Conservation (phyloP, 352 stramenopile genomes). For the Phytophthora sp. region DNA sequence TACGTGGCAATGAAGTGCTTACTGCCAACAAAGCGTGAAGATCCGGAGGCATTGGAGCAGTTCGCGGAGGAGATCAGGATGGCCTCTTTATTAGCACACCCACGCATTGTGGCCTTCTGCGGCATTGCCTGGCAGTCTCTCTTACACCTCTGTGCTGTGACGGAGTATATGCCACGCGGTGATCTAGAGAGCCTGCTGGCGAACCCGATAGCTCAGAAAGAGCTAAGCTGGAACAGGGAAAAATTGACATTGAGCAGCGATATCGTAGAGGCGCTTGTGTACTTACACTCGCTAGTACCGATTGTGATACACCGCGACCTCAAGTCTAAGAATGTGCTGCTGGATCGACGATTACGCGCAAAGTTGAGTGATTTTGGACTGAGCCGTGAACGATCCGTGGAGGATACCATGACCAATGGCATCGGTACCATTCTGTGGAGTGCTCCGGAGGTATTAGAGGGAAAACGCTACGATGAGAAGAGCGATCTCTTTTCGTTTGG, state of each 20-base stretch:
- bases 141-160: constrained; percentile 75
- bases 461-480: constrained; percentile 80
- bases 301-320: constrained; percentile 76
- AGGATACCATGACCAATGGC: constrained; percentile 82
- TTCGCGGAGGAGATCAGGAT: constrained; percentile 87
- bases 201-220: constrained; percentile 42
- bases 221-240: constrained; percentile 59
- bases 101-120: constrained; percentile 83
- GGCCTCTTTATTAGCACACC: constrained; percentile 76
- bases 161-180: constrained; percentile 81
- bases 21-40: constrained; percentile 65
- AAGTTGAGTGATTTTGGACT: constrained; percentile 83
- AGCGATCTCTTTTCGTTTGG: constrained; percentile 82
- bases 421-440: constrained; percentile 81
- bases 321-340: constrained; percentile 79
- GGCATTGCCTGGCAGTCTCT: constrained; percentile 84
- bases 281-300: constrained; percentile 70
- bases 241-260: constrained; percentile 69
- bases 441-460: constrained; percentile 70
- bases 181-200: constrained; percentile 64
- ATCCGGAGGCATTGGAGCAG: constrained; percentile 66
- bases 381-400: constrained; percentile 63
- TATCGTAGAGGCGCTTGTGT: constrained; percentile 73
- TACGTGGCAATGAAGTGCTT: constrained; percentile 86
- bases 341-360: constrained; percentile 62